phyloP scores from a whole-genome alignment of 2,329 filamentous ascomycete genomes.

The Lachnellula occidentalis region DNA sequence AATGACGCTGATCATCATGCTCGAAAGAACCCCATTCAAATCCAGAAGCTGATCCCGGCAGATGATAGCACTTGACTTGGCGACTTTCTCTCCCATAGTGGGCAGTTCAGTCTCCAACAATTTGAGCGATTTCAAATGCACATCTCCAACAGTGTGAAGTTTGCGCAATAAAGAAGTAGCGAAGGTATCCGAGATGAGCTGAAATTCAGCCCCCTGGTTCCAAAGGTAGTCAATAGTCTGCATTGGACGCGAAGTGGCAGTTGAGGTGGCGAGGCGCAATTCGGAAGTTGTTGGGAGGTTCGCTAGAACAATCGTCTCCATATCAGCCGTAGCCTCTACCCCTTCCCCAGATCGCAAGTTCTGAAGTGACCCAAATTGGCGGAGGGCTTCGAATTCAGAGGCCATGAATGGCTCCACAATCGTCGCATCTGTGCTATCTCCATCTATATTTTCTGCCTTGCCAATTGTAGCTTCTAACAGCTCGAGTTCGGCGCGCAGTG shows the following conservation, averaged over 20 bases:
- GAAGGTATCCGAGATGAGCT: constrained; percentile 44
- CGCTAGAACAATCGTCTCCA: constrained; percentile 27
- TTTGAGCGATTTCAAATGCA: constrained; percentile 54
- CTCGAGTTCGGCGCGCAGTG: constrained; percentile 46
- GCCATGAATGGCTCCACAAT: constrained; percentile 44
- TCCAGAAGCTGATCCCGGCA: constrained; percentile 45
- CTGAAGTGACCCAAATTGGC: constrained; percentile 37
- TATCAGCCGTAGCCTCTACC: constrained; percentile 7
- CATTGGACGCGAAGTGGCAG: constrained; percentile 17
- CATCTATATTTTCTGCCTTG: constrained; percentile 34
- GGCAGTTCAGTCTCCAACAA: constrained; percentile 62
- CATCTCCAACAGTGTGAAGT: constrained; percentile 45
- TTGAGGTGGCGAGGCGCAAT: constrained; percentile 25
- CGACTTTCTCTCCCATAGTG: constrained; percentile 47
- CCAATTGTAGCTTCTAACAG: constrained; percentile 44
- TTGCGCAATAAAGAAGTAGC: constrained; percentile 50
- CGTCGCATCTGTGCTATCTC: not conserved
- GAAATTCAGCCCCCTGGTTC: constrained; percentile 29
- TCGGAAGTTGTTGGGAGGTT: constrained; percentile 25
- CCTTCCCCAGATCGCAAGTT: constrained; percentile 8
- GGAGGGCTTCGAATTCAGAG: constrained; percentile 50
- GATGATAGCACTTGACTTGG: constrained; percentile 16
- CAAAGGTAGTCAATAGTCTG: constrained; percentile 28
- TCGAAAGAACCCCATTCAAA: constrained; percentile 32
- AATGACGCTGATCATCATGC: constrained; percentile 21